A percentile compares a stretch with the other conserved stretches of the same genome.
phyloP scores from a whole-genome alignment of 108 stramenopile genomes.

The Thalassiosira profunda region DNA sequence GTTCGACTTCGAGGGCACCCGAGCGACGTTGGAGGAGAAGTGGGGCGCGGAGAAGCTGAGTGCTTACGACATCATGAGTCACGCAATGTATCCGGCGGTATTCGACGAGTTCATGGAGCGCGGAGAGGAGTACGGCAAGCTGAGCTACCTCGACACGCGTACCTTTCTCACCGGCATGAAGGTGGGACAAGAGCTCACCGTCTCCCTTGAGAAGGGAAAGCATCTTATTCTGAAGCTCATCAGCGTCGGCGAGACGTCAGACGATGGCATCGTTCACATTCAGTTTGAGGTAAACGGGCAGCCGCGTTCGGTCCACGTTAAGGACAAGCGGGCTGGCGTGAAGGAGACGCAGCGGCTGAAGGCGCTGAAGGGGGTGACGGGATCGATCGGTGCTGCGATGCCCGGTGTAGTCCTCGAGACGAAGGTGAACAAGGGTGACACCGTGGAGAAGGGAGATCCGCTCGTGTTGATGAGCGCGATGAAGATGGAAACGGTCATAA shows the following conservation, averaged over 20 bases:
- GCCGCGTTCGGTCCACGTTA: constrained; percentile 48
- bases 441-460: constrained; percentile 61
- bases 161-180: constrained; percentile 61
- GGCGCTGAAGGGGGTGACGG: constrained; percentile 35
- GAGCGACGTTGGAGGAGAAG: constrained; percentile 49
- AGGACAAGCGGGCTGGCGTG: constrained; percentile 6
- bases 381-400: constrained; percentile 76
- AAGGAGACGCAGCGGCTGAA: constrained; percentile 14
- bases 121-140: constrained; percentile 53
- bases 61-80: constrained; percentile 62
- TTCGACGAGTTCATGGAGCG: constrained; percentile 63
- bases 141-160: constrained; percentile 70
- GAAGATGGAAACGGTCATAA: constrained; percentile 88
- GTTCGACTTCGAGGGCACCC: constrained; percentile 72
- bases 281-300: constrained; percentile 83
- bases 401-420: constrained; percentile 74
- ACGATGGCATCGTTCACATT: constrained; percentile 50
- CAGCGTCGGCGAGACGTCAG: constrained; percentile 33
- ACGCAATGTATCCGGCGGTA: constrained; percentile 77
- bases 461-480: constrained; percentile 81
- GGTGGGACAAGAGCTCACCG: constrained; percentile 69
- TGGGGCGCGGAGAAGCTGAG: constrained; percentile 58
- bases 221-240: constrained; percentile 55
- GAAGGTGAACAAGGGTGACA: constrained; percentile 56
- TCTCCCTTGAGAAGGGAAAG: constrained; percentile 54